Base-by-base conservation (phyloP, 1,139 yeast genomes). In the Arxiozyma telluris region DNA sequence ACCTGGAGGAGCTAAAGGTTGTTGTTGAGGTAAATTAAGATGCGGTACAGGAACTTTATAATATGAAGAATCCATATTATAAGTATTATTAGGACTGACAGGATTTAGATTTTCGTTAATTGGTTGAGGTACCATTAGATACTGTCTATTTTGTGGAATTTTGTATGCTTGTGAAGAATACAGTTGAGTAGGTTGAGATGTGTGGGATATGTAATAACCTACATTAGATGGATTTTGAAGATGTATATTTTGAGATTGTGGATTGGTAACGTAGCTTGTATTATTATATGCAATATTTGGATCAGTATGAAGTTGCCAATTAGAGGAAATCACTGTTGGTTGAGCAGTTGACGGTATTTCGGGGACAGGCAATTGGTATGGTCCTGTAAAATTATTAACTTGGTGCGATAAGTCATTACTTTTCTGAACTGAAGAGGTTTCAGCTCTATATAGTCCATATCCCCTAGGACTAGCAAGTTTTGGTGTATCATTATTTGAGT, bases 391-490 rank as follows among this genome's bases (percentile, higher is more conserved):
- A 49, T 34, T 25, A 43, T 27, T 27, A 11, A 41, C 6, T 27
- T 44, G n/a, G n/a, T 41, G 30, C 17, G 30, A 23, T 41, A 18
- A 25, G 34, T 38, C 17, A 43, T 43, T 39, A 21, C 47, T 23
- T 51, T 57, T 57, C 39, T 43, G 46, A 2, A 53, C 48, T 2
- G 58, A 42, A 12, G 58, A 54, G 8, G 58, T 54, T n/a, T 61
- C 63, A 0, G 60, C 55, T 25, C 52, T 57, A 44, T 51, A 55
- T 23, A 57, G 47, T 41, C 55, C 50, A 49, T 57, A 59, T 9
- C 58, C 60, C 44, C 54, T 57, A 7, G 60, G 59, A 45, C 59
- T 58, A 45, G 57, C 53, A 22, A 55, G 41, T 22, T 52, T 41
- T 3, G 60, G 58, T 9, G 58, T 51, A n/a, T 39, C 18, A 18